Base-by-base conservation (phyloP, 1,284 basidiomycete genomes). In the Gomphus bonarii region DNA sequence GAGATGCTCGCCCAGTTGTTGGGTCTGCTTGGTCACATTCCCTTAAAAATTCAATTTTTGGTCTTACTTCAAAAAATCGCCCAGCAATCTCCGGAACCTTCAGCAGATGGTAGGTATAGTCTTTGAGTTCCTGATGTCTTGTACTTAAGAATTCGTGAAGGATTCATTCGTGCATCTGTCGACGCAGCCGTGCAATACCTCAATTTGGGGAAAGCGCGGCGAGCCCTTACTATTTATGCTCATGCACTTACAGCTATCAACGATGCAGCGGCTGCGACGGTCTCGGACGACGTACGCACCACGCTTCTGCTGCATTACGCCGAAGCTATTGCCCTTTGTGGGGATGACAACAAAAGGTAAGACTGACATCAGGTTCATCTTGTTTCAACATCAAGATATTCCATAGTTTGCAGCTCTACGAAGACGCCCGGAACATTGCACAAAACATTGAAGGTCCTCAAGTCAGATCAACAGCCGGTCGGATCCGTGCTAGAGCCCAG, bases 171-270 rank as follows among this genome's bases (percentile, higher is more conserved):
- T 1, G 72, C 81, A 1, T 90, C 86, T 1, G 72, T 84, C 1
- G 80, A 84, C 33, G 76, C 95, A 1, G 91, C 86, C 0, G 75
- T 81, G 49, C 87, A 92, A 64, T 91, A 92, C 64, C 72, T 84
- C 38, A 79, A 78, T 48, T 75, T 95, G 0, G 92, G 93, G 2
- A 90, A 87, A 68, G 70, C 73, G 0, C 78, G 78, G 49, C 79
- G 85, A 43, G 90, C 91, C 0, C 73, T 72, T 0, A 67, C 70
- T 1, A 76, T 92, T 14, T 87, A 90, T 63, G 73, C 71, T 9
- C 81, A 80, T 53, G 76, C 78, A 1, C 69, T 80, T 16, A 74
- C 73, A 33, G 63, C 74, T 7, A 69, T 82, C 20, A 73, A 74
- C 50, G 69, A 66, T 42, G 69, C 69, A 2, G 65, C 70, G 50